Percentiles rank a stretch among this genome's conserved stretches.
phyloP scores from a whole-genome alignment of 1,284 basidiomycete genomes.

The Cronartium quercuum region DNA sequence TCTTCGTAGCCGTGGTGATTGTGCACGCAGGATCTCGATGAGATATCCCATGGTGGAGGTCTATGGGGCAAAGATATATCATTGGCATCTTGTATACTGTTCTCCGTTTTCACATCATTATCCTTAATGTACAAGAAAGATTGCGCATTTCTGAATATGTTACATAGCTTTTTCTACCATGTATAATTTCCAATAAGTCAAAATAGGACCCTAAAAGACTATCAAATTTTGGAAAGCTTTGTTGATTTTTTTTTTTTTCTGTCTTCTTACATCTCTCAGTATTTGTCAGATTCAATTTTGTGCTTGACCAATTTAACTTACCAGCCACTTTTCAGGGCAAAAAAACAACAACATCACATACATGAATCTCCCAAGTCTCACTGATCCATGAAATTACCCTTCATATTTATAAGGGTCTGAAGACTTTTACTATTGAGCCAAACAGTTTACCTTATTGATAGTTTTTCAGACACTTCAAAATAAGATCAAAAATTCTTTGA shows the following conservation, averaged over 20 bases:
- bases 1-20: slow-evolving; percentile 25
- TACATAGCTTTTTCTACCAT: neutral
- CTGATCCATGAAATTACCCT: no score
- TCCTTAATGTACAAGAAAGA: no score
- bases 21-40: neutral
- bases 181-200: neutral
- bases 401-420: no score
- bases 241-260: neutral
- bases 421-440: no score
- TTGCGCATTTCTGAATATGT: neutral
- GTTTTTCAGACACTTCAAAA: no score
- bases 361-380: no score
- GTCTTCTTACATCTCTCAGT: neutral
- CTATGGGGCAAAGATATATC: neutral
- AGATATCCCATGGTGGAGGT: neutral
- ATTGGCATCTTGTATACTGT: neutral
- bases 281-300: no score
- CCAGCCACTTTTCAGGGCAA: no score
- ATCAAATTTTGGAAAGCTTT: neutral
- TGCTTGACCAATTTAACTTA: no score
- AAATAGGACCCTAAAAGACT: neutral
- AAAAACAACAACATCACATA: no score
- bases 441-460: no score
- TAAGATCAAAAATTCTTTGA: no score
- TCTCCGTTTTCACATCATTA: neutral